phyloP scores from a whole-genome alignment of 2,329 filamentous ascomycete species.

The Ophiostoma perfectum region DNA sequence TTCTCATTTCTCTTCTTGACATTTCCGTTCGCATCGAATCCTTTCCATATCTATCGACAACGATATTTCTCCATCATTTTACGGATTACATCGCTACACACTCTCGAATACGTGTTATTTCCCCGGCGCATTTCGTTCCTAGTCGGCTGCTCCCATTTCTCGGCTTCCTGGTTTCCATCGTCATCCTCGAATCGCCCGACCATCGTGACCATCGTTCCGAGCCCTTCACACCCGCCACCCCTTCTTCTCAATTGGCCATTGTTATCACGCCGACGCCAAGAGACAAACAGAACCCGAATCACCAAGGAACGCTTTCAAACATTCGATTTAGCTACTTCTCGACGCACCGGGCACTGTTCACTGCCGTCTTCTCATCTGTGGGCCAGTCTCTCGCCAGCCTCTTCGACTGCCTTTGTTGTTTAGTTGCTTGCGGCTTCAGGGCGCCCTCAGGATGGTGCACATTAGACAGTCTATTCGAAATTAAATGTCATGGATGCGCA shows the following conservation, averaged over 20 bases:
- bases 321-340: neutral
- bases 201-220: neutral
- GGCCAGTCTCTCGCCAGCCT: neutral
- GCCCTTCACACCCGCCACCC: neutral
- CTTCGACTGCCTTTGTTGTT: neutral
- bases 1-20: neutral
- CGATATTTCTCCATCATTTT: neutral
- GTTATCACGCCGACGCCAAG: neutral
- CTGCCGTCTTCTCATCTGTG: neutral
- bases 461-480: constrained; percentile 45
- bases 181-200: constrained; percentile 1
- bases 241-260: neutral
- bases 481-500: constrained; percentile 65
- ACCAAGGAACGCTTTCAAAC: neutral
- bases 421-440: constrained; percentile 27
- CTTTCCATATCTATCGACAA: neutral
- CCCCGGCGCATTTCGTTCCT: neutral
- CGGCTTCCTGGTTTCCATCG: neutral
- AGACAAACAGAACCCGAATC: neutral
- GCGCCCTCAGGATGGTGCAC: constrained; percentile 57
- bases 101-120: neutral
- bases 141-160: neutral
- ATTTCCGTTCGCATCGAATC: neutral
- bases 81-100: neutral
- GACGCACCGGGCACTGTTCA: neutral